Conservation (phyloP, 148 eudicot genomes). For the Vaccinium macrocarpon region DNA sequence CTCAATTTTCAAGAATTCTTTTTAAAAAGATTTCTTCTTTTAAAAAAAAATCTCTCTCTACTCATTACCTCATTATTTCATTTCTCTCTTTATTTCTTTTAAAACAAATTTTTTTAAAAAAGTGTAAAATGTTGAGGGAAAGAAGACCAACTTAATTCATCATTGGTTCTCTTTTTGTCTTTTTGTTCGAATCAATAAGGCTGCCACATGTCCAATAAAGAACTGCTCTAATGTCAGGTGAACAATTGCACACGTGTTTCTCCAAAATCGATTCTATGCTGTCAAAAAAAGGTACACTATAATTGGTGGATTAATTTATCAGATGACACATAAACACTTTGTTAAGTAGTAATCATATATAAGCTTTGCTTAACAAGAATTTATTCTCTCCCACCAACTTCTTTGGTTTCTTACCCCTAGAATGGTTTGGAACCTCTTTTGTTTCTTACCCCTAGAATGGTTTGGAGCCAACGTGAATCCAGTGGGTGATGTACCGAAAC, state of each 20-base stretch:
- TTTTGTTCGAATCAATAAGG: background rate
- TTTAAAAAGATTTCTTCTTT: too few relatives aligned
- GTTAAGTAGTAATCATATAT: background rate
- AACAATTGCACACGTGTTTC: background rate
- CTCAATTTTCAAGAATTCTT: too few relatives aligned
- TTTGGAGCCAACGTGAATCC: constrained; percentile 14
- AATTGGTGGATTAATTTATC: background rate
- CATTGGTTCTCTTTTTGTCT: background rate
- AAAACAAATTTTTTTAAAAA: too few relatives aligned
- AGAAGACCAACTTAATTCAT: background rate
- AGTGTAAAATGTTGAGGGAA: too few relatives aligned
- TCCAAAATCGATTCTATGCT: background rate
- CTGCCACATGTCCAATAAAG: background rate
- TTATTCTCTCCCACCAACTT: constrained; percentile 10
- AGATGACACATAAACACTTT: background rate
- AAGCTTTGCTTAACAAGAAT: background rate
- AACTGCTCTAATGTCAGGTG: background rate
- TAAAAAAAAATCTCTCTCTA: too few relatives aligned
- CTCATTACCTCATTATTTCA: too few relatives aligned
- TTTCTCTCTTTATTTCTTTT: too few relatives aligned
- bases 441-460: background rate
- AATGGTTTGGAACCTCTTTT: too few relatives aligned
- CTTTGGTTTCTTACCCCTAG: too few relatives aligned
- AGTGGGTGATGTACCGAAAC: background rate
- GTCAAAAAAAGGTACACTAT: background rate